Evolutionary conservation across 306 rosid species (phyloP).

Genomic region (Echinosophora koreensis): DNA sequence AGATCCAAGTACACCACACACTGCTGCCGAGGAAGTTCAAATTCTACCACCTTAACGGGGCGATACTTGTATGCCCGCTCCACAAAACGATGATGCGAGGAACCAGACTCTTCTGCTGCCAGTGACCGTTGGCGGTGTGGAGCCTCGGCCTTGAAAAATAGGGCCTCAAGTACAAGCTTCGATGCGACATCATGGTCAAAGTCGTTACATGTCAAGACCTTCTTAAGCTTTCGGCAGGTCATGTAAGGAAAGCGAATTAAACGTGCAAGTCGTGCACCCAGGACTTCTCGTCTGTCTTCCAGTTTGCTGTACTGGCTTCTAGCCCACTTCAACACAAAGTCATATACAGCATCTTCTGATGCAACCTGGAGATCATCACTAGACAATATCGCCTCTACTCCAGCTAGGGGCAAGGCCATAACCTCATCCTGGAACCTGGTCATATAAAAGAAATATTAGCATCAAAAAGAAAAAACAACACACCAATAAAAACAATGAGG

Average conservation of each 20-base stretch:
- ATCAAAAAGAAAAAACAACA: slow-evolving; percentile 23
- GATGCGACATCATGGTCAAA: slow-evolving; percentile 87
- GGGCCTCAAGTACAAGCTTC: slow-evolving; percentile 90
- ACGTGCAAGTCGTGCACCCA: slow-evolving; percentile 76
- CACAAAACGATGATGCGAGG: slow-evolving; percentile 72
- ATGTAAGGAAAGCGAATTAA: slow-evolving; percentile 90
- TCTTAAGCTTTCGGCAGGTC: slow-evolving; percentile 92
- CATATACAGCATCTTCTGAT: slow-evolving; percentile 97
- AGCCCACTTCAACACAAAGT: slow-evolving; percentile 92
- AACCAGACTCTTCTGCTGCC: slow-evolving; percentile 78
- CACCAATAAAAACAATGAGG: slow-evolving; percentile 19
- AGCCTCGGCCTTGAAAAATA: slow-evolving; percentile 92
- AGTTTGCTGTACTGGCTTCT: slow-evolving; percentile 69
- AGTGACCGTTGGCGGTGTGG: slow-evolving; percentile 89
- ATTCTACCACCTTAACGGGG: slow-evolving; percentile 96
- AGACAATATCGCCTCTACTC: slow-evolving; percentile 86
- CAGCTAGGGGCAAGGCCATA: slow-evolving; percentile 88
- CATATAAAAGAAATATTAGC: slow-evolving; percentile 41
- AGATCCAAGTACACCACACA: slow-evolving; percentile 95
- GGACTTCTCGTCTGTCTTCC: slow-evolving; percentile 86
- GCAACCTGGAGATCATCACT: slow-evolving; percentile 97
- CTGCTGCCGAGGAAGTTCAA: slow-evolving; percentile 91
- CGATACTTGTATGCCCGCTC: slow-evolving; percentile 98
- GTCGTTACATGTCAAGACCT: slow-evolving; percentile 85
- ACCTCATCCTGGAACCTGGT: slow-evolving; percentile 91